Base-by-base conservation (phyloP, 1,284 basidiomycete species). In the Melanopsichium pennsylvanicum region DNA sequence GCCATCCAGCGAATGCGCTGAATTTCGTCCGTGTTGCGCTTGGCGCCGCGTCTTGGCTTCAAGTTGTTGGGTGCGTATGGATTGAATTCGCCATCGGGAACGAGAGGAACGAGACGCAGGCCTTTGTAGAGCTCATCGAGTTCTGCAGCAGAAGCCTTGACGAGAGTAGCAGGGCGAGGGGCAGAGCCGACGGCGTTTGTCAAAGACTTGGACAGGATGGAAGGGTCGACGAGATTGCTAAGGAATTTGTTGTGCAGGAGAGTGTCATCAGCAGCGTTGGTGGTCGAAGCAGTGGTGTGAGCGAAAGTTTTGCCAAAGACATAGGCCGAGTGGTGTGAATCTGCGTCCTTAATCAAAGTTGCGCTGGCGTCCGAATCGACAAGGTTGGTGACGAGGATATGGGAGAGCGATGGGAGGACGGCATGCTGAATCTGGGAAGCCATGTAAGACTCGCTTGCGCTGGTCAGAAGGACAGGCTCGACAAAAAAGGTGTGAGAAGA, bases 1-100 rank as follows among this genome's bases (percentile, higher is more conserved):
- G 72, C 75, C 55, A 70, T 66, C 74, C 74, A 78, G 13, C 70
- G 68, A 16, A 78, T 63, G 38, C 61, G 66, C 22, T 66, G 67
- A 11, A 78, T 55, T 49, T 78, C 72, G 8, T 78, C 66, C 18
- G 56, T 52, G n/a, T 50, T 54, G 49, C 46, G 50, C 29, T 39
- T 29, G 19, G 56, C 54, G 26, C 45, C 44, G 18, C 61, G 56
- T 39, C 55, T 60, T n/a, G 41, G 61, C 34, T 69, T 72, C 57
- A 70, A 61, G 39, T 70, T 70, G 67, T 70, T 70, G 32, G 61
- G 67, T 11, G 67, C 56, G 32, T 61, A 70, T 7, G 67, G 67
- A 37, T 58, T 59, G 48, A 61, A 60, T 8, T 64, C 60, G 54
- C 52, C 48, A 33, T 72, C 70, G 6, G 70, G 64, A 12, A 69